Conservation (phyloP, 345 rosid species). For the Turritis glabra region DNA sequence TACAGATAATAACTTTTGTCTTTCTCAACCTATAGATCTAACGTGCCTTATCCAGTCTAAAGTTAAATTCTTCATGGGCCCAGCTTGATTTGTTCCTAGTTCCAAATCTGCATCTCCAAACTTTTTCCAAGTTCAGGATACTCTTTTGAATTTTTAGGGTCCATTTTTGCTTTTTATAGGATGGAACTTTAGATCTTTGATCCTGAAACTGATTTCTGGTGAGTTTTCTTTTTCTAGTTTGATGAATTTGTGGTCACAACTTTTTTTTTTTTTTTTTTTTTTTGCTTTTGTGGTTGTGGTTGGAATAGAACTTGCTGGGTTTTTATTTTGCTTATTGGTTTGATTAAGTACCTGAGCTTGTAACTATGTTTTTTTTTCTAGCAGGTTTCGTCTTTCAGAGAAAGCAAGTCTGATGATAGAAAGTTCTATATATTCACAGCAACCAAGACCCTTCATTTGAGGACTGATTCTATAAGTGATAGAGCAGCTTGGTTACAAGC, state of each 20-base stretch:
- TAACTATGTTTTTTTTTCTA: conserved; percentile 32
- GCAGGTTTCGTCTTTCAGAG: conserved; percentile 96
- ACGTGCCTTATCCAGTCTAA: conserved; percentile 36
- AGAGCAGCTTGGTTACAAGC: conserved; percentile 95
- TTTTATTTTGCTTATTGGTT: not conserved
- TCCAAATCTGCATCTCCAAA: conserved; percentile 21
- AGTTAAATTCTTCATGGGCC: conserved; percentile 34
- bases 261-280: not conserved
- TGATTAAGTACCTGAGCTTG: conserved; percentile 8
- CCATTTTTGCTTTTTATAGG: conserved; percentile 18
- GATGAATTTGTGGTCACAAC: conserved; percentile 12
- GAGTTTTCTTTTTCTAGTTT: not conserved
- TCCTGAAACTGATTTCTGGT: conserved; percentile 10
- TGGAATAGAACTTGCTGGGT: not conserved
- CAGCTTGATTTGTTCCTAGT: conserved; percentile 33
- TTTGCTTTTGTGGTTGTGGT: conserved; percentile 5
- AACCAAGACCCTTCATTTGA: conserved; percentile 91
- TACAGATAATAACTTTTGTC: conserved; percentile 16
- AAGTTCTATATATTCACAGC: conserved; percentile 94
- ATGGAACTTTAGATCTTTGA: conserved; percentile 14
- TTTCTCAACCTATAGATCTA: conserved; percentile 25
- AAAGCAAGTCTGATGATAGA: conserved; percentile 93
- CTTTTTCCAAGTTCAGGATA: conserved; percentile 14
- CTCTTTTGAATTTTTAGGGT: conserved; percentile 9
- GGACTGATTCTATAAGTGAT: conserved; percentile 79